Evolutionary conservation across 1,139 yeast species (phyloP).

Genomic region (Yamadazyma mexicana): DNA sequence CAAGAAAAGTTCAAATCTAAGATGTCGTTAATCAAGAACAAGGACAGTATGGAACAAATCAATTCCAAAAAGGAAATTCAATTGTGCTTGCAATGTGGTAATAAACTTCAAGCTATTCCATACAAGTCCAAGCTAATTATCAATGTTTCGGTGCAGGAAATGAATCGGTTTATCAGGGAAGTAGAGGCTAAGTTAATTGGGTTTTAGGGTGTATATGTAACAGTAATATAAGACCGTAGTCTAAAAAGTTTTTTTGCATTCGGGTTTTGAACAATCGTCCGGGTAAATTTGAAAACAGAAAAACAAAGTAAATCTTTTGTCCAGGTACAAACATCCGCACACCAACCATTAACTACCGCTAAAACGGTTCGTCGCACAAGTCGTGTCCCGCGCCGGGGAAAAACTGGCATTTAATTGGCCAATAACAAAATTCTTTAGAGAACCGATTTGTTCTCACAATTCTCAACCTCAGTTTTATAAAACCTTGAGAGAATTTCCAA

Average conservation of each 20-base stretch:
- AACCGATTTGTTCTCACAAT: conserved; percentile 9
- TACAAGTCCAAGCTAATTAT: conserved; percentile 8
- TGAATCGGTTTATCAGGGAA: conserved; percentile 10
- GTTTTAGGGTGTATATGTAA: too few relatives aligned
- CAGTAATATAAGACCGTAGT: too few relatives aligned
- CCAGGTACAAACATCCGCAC: conserved; percentile 2
- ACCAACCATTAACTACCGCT: not conserved
- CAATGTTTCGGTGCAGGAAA: conserved; percentile 10
- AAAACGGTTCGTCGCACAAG: conserved; percentile 2
- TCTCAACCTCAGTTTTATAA: conserved; percentile 9
- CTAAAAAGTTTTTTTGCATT: too few relatives aligned
- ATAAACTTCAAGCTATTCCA: conserved; percentile 8
- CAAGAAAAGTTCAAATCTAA: conserved; percentile 7
- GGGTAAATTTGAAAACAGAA: too few relatives aligned
- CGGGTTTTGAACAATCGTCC: too few relatives aligned
- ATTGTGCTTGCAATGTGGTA: conserved; percentile 23
- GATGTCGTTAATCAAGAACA: conserved; percentile 14
- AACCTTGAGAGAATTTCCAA: conserved; percentile 8
- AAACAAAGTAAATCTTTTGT: too few relatives aligned
- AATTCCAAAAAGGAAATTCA: conserved; percentile 22
- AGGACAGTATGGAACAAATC: conserved; percentile 18
- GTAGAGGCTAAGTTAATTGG: conserved; percentile 3
- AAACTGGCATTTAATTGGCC: conserved; percentile 8
- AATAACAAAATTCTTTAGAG: conserved; percentile 6
- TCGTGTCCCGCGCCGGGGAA: conserved; percentile 8